Evolutionary conservation across 176 grass and related monocot species (phyloP).

Genomic region (Paspalum notatum): DNA sequence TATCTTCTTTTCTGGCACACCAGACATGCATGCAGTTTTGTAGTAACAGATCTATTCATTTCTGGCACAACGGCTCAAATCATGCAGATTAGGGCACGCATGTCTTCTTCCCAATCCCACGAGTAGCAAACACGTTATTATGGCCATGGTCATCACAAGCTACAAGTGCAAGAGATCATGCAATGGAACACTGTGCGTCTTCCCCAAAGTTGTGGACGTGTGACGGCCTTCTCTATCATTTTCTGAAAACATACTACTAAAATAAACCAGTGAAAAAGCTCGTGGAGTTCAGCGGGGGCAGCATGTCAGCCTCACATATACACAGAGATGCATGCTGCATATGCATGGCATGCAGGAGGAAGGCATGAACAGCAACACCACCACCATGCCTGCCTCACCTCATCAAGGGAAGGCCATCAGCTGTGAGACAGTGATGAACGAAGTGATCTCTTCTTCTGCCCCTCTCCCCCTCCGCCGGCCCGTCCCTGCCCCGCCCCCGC

Average conservation of each 20-base stretch:
- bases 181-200: neutral
- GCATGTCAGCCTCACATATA: neutral
- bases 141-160: neutral
- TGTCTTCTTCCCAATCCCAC: neutral
- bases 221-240: neutral
- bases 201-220: neutral
- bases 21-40: neutral
- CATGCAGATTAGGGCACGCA: neutral
- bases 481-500: slow-evolving; percentile 17
- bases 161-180: slow-evolving; percentile 15
- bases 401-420: too few species aligned
- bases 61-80: neutral
- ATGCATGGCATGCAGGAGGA: neutral
- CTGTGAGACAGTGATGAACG: too few species aligned
- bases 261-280: neutral
- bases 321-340: neutral
- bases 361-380: slow-evolving; percentile 23
- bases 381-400: neutral
- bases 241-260: too few species aligned
- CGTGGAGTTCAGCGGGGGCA: neutral
- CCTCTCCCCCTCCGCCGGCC: too few species aligned
- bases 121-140: neutral
- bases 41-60: too few species aligned
- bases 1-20: neutral
- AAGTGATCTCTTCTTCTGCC: too few species aligned